Conservation (phyloP, 2,329 filamentous ascomycete genomes). For the Fusarium liriodendri region DNA sequence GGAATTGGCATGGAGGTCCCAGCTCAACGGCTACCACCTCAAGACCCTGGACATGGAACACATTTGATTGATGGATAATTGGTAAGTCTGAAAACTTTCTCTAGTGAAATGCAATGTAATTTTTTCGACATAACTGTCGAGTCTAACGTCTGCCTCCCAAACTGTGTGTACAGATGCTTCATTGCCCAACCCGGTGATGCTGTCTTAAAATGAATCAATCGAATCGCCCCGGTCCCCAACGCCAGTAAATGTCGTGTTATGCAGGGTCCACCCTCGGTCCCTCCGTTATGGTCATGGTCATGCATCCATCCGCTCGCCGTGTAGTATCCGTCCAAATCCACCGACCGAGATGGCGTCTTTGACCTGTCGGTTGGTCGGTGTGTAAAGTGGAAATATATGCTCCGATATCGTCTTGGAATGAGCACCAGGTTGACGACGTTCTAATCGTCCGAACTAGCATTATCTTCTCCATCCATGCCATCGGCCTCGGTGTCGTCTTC, state of each 20-base stretch:
- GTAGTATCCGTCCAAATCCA: constrained; percentile 2
- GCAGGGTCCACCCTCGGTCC: constrained; percentile 24
- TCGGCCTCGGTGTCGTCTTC: constrained; percentile 42
- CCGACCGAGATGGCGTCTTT: not conserved
- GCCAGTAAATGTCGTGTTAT: constrained; percentile 41
- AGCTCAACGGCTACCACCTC: not conserved
- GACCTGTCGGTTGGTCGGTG: not conserved
- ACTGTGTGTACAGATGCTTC: constrained; percentile 34
- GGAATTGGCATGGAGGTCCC: not conserved
- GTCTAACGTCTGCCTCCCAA: constrained; percentile 24
- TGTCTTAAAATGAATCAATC: constrained; percentile 23
- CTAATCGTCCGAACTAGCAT: constrained; percentile 16
- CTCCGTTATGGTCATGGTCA: constrained; percentile 13
- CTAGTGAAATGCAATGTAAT: not conserved
- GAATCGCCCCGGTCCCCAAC: constrained; percentile 32
- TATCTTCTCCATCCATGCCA: constrained; percentile 35
- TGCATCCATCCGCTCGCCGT: constrained; percentile 18
- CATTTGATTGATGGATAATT: not conserved
- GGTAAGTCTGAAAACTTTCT: not conserved
- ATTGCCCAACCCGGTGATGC: constrained; percentile 32
- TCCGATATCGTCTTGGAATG: constrained; percentile 1
- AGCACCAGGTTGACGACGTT: constrained; percentile 6
- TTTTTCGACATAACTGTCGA: constrained; percentile 11
- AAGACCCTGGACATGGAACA: not conserved
- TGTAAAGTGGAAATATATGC: not conserved